phyloP scores from a whole-genome alignment of 768 basidiomycete species.

The Gymnopilus junonius region DNA sequence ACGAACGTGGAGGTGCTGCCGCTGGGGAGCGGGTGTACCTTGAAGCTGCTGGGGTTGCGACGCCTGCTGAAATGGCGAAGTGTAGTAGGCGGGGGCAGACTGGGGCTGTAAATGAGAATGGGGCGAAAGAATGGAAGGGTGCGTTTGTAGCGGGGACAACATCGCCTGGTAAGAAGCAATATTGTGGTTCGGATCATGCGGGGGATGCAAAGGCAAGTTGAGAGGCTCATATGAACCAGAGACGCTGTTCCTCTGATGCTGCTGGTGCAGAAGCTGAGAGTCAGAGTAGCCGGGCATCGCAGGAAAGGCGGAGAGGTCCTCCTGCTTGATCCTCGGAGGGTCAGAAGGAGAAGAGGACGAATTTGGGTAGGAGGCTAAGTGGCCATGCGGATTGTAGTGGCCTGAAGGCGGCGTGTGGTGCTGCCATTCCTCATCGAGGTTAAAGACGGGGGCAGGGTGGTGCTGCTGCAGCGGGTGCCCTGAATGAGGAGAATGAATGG shows the following conservation, averaged over 20 bases:
- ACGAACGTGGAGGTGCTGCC: conserved; percentile 15
- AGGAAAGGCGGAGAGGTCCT: conserved; percentile 22
- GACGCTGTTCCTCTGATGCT: conserved; percentile 13
- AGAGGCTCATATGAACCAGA: neutral
- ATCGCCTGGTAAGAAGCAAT: conserved; percentile 7
- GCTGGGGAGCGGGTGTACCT: conserved; percentile 9
- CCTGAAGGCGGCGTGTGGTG: conserved; percentile 13
- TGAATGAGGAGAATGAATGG: conserved; percentile 31
- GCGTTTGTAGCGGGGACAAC: conserved; percentile 12
- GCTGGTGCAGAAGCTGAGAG: conserved; percentile 9
- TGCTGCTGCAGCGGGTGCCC: conserved; percentile 20
- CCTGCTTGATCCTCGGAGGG: conserved; percentile 30
- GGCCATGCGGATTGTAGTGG: neutral
- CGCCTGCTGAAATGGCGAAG: conserved; percentile 18
- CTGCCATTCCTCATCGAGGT: conserved; percentile 32
- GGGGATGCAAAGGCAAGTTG: neutral
- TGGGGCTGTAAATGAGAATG: conserved; percentile 9
- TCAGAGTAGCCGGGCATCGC: conserved; percentile 11
- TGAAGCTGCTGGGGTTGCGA: conserved; percentile 13
- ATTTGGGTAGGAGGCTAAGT: conserved; percentile 3
- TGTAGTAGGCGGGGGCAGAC: conserved; percentile 17
- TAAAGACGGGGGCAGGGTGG: conserved; percentile 25
- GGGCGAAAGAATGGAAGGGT: conserved; percentile 3
- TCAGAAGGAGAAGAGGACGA: conserved; percentile 14
- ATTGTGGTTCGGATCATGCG: conserved; percentile 7